Base-by-base conservation (phyloP, 345 rosid genomes). In the Populus nigra region DNA sequence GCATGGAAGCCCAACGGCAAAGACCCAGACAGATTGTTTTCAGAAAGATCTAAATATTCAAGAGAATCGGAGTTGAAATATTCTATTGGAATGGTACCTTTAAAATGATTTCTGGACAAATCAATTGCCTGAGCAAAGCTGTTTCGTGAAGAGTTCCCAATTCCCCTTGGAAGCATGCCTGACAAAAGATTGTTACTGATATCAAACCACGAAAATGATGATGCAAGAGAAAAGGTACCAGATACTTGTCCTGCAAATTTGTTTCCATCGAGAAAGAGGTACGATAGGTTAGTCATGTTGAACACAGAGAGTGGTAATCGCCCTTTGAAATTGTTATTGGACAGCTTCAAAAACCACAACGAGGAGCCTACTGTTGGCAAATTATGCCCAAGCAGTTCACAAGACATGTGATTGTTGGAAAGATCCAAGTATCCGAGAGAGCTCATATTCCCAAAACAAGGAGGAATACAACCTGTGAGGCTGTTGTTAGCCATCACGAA, bases 391-490 rank as follows among this genome's bases (percentile, higher is more conserved):
- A 33, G 39, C 15, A 10, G 12, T 29, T 3, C 33, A 7, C 69
- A 31, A 11, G 17, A 5, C 38, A 65, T 10, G 1, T 27, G 20
- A 65, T 83, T 85, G 53, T 61, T 12, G 1, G 84, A 81, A 45
- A 83, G 41, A 17, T 83, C 86, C 7, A 83, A 68, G 11, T 0
- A 0, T 0, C 0, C 2, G 20, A 78, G 5, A 1, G 5, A 0
- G 5, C 23, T 59, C 76, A 77, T 15, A 38, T 59, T 41, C 20
- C 81, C 81, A 0, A 80, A 11, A 1, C 77, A 83, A 12, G 74
- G 5, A 22, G 86, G 86, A 10, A 85, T 73, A 16, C 43, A 18
- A 29, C 83, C 86, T 62, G 39, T 10, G 1, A 80, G 23, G 9
- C 10, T 49, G 72, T 83, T 85, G 0, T 1, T 4, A 11, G 74